Conservation (phyloP, 257 asterid species). For the Solanum neorickii region DNA sequence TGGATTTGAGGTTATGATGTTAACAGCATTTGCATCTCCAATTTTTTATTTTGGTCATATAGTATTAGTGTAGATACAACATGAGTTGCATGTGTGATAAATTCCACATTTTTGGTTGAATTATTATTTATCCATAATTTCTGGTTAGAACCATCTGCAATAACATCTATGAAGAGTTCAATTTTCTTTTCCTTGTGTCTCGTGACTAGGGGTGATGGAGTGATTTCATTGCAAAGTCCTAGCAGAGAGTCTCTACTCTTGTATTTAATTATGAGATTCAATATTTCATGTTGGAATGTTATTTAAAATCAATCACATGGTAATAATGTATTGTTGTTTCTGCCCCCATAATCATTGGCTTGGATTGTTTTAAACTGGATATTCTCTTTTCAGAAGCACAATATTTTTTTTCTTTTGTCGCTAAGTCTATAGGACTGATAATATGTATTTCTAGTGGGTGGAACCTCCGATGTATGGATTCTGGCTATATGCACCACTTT, state of each 20-base stretch:
- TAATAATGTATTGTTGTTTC: neutral
- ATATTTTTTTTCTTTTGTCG: neutral
- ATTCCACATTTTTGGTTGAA: neutral
- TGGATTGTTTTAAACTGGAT: neutral
- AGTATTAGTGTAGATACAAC: neutral
- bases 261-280: neutral
- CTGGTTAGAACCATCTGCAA: neutral
- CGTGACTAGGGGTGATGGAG: neutral
- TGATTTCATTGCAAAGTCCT: neutral
- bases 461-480: slow-evolving; percentile 91
- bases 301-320: neutral
- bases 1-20: slow-evolving; percentile 80
- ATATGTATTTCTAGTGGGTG: slow-evolving; percentile 53
- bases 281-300: neutral
- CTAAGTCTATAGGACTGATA: neutral
- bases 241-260: neutral
- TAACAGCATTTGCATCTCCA: neutral
- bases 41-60: neutral
- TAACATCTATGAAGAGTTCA: neutral
- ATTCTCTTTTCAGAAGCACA: neutral
- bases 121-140: neutral
- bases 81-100: neutral
- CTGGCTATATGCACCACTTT: slow-evolving; percentile 83
- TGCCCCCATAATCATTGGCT: neutral
- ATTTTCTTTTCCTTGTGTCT: neutral